Conservation (phyloP, 2,329 filamentous ascomycete species). For the Pezicula radicicola region DNA sequence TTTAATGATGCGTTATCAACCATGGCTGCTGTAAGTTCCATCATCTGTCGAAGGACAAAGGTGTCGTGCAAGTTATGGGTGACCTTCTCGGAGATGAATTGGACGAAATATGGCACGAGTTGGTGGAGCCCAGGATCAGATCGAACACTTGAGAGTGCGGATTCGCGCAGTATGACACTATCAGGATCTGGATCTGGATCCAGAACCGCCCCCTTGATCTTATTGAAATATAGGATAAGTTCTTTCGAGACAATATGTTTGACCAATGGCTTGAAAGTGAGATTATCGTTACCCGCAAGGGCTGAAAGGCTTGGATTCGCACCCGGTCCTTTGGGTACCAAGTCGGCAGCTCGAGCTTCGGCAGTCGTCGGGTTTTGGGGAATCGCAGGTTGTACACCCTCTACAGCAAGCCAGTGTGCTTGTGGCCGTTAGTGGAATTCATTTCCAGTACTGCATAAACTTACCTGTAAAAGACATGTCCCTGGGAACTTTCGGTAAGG, state of each 20-base stretch:
- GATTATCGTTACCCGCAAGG: slow-evolving; percentile 77
- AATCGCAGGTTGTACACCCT: slow-evolving; percentile 94
- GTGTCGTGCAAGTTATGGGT: slow-evolving; percentile 90
- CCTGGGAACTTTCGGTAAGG: slow-evolving; percentile 88
- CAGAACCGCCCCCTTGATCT: slow-evolving; percentile 83
- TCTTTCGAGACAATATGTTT: slow-evolving; percentile 97
- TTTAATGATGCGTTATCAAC: slow-evolving; percentile 82
- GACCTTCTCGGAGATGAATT: slow-evolving; percentile 93
- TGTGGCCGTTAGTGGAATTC: slow-evolving; percentile 12
- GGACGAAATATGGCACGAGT: slow-evolving; percentile 92
- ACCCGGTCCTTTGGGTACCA: slow-evolving; percentile 85
- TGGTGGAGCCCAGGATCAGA: slow-evolving; percentile 94
- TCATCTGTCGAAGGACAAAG: slow-evolving; percentile 86
- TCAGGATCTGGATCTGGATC: slow-evolving; percentile 84
- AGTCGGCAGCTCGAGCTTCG: slow-evolving; percentile 79
- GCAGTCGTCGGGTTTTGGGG: slow-evolving; percentile 90
- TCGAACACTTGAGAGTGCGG: slow-evolving; percentile 79
- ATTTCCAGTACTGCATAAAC: slow-evolving; percentile 15
- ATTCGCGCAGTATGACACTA: slow-evolving; percentile 68
- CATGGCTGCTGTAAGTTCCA: slow-evolving; percentile 82
- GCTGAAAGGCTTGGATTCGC: slow-evolving; percentile 83
- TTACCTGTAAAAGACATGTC: slow-evolving; percentile 89
- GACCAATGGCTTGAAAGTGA: slow-evolving; percentile 82
- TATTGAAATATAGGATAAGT: slow-evolving; percentile 94
- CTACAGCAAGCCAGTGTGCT: slow-evolving; percentile 97